Percentiles rank a stretch among this genome's conserved stretches.
These are phyloP conservation scores for Hyphopichia wangnamkhiaoensis DNA, from an alignment of 1,139 yeast species.

Conservation along the genomic window DNA sequence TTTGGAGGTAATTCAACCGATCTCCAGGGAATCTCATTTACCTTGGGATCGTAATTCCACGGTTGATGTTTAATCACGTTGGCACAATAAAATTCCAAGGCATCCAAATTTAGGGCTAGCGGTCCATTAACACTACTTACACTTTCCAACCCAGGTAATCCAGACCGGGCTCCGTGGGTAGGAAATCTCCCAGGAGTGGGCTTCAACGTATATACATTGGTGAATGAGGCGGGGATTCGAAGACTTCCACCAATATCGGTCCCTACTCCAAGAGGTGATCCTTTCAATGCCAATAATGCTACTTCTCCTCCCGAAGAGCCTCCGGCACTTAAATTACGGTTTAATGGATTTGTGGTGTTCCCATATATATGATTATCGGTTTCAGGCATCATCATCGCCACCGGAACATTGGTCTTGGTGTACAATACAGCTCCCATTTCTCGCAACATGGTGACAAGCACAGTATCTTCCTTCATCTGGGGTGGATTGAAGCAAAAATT, in stretches of 20 bases:
- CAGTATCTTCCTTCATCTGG: constrained; percentile 24
- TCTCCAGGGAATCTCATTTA: constrained; percentile 34
- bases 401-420: constrained; percentile 36
- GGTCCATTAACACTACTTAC: constrained; percentile 40
- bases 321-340: constrained; percentile 32
- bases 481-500: constrained; percentile 30
- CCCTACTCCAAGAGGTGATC: constrained; percentile 55
- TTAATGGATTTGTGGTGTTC: constrained; percentile 32
- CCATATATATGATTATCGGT: constrained; percentile 37
- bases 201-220: constrained; percentile 48
- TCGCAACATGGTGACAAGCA: constrained; percentile 24
- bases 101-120: constrained; percentile 24
- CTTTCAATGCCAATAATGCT: constrained; percentile 33
- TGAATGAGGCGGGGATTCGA: constrained; percentile 46
- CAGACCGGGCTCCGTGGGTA: constrained; percentile 49
- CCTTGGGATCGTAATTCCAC: constrained; percentile 33
- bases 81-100: constrained; percentile 29
- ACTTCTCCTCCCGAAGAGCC: constrained; percentile 43
- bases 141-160: constrained; percentile 54
- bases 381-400: constrained; percentile 42
- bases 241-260: constrained; percentile 63
- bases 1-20: constrained; percentile 21
- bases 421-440: constrained; percentile 35
- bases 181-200: constrained; percentile 56
- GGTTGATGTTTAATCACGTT: constrained; percentile 29